A percentile compares a stretch with the other conserved stretches of the same genome.
phyloP scores from a whole-genome alignment of 805 yeast species.

The Ogataea pilisensis region DNA sequence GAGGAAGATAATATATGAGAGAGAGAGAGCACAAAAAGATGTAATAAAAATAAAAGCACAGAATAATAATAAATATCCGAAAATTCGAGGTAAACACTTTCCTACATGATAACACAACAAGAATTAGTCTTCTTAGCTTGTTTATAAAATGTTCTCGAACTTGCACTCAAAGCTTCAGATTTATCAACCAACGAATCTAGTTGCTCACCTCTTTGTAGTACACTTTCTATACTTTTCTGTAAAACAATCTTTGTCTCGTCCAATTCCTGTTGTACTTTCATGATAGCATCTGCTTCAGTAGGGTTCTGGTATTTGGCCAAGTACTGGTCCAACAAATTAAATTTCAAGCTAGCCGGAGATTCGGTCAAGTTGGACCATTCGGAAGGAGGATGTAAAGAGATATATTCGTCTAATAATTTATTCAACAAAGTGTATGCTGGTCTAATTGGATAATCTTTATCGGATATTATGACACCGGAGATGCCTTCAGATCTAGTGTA shows the following conservation, averaged over 20 bases:
- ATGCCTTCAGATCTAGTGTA: conserved; percentile 87
- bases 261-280: conserved; percentile 96
- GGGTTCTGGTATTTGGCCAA: conserved; percentile 92
- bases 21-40: too few species aligned
- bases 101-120: conserved; percentile 73
- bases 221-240: conserved; percentile 93
- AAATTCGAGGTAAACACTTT: background rate
- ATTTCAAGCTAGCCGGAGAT: conserved; percentile 42
- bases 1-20: too few species aligned
- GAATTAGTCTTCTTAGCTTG: conserved; percentile 95
- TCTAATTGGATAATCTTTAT: conserved; percentile 93
- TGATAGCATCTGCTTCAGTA: conserved; percentile 90
- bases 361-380: conserved; percentile 60
- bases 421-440: conserved; percentile 93
- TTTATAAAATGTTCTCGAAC: conserved; percentile 91
- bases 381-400: conserved; percentile 70
- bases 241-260: conserved; percentile 96
- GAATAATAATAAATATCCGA: conserved; percentile 1
- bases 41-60: background rate
- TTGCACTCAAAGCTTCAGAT: conserved; percentile 84
- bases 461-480: conserved; percentile 88
- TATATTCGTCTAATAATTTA: conserved; percentile 86
- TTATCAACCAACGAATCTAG: conserved; percentile 92
- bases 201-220: conserved; percentile 93
- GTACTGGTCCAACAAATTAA: conserved; percentile 62